Percentiles rank a stretch among this genome's conserved stretches.
These are phyloP conservation scores for Orbilia quercus DNA, from an alignment of 2,329 filamentous ascomycete species.

Conservation along the genomic window DNA sequence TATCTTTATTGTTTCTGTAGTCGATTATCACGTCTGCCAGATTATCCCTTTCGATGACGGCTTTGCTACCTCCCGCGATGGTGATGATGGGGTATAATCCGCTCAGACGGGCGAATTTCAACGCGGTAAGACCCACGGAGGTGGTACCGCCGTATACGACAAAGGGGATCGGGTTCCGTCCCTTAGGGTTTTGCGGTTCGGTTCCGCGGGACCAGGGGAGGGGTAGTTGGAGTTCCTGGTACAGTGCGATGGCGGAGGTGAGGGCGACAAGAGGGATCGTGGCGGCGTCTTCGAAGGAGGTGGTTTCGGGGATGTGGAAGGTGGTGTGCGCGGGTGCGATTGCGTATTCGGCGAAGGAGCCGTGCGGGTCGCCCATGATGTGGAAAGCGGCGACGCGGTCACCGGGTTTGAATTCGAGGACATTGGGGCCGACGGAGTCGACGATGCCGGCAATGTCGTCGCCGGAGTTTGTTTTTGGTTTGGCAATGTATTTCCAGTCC, in stretches of 20 bases:
- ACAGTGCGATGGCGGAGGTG: slow-evolving; percentile 69
- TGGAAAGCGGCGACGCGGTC: slow-evolving; percentile 71
- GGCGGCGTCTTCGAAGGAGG: slow-evolving; percentile 67
- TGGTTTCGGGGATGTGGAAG: slow-evolving; percentile 63
- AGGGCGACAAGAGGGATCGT: slow-evolving; percentile 70
- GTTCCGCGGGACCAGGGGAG: slow-evolving; percentile 65
- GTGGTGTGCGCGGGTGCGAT: slow-evolving; percentile 64
- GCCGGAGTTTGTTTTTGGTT: slow-evolving; percentile 65
- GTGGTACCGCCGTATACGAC: slow-evolving; percentile 65
- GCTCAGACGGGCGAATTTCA: slow-evolving; percentile 55
- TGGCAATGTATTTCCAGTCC: slow-evolving; percentile 61
- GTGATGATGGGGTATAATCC: slow-evolving; percentile 51
- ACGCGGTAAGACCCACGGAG: slow-evolving; percentile 47
- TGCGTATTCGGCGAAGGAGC: slow-evolving; percentile 64
- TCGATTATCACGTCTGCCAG: slow-evolving; percentile 66
- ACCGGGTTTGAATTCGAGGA: slow-evolving; percentile 70
- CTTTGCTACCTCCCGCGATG: slow-evolving; percentile 49
- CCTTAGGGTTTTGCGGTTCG: slow-evolving; percentile 57
- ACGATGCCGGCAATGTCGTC: slow-evolving; percentile 71
- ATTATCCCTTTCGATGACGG: slow-evolving; percentile 58
- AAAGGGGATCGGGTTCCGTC: slow-evolving; percentile 61
- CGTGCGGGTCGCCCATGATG: slow-evolving; percentile 60
- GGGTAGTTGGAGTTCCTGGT: slow-evolving; percentile 66
- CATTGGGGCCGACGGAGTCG: slow-evolving; percentile 68
- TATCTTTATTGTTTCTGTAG: slow-evolving; percentile 69